phyloP scores from a whole-genome alignment of 1,139 yeast genomes.

The Maudiozyma humilis region DNA sequence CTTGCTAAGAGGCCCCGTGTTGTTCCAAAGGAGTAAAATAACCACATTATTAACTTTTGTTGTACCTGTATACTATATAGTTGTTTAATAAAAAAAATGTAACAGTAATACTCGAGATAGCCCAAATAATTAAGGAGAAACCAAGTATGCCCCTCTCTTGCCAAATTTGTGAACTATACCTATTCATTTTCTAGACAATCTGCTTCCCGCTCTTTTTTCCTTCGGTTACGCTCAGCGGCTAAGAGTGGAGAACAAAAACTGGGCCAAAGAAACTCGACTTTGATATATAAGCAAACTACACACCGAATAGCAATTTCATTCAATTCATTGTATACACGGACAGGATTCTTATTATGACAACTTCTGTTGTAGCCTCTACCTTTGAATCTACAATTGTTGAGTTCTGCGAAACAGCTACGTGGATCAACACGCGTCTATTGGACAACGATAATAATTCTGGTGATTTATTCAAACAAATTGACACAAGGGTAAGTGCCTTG shows the following conservation, averaged over 20 bases:
- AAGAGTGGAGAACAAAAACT: too few relatives aligned
- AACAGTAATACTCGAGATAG: background rate
- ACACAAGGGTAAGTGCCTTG: constrained; percentile 14
- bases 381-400: constrained; percentile 14
- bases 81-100: background rate
- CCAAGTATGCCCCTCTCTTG: too few relatives aligned
- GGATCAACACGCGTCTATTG: constrained; percentile 18
- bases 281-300: too few relatives aligned
- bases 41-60: too few relatives aligned
- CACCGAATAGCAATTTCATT: too few relatives aligned
- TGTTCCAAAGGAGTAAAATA: too few relatives aligned
- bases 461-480: background rate
- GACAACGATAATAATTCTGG: background rate
- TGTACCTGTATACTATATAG: too few relatives aligned
- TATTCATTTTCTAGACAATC: background rate
- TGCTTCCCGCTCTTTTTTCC: background rate
- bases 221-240: too few relatives aligned
- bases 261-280: too few relatives aligned
- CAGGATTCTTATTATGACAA: too few relatives aligned
- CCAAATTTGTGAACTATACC: background rate
- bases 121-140: background rate
- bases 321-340: too few relatives aligned
- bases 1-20: too few relatives aligned
- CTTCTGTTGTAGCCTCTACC: constrained; percentile 12
- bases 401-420: constrained; percentile 18